Base-by-base conservation (phyloP, 1,284 basidiomycete genomes). In the Entoloma clypeatum region DNA sequence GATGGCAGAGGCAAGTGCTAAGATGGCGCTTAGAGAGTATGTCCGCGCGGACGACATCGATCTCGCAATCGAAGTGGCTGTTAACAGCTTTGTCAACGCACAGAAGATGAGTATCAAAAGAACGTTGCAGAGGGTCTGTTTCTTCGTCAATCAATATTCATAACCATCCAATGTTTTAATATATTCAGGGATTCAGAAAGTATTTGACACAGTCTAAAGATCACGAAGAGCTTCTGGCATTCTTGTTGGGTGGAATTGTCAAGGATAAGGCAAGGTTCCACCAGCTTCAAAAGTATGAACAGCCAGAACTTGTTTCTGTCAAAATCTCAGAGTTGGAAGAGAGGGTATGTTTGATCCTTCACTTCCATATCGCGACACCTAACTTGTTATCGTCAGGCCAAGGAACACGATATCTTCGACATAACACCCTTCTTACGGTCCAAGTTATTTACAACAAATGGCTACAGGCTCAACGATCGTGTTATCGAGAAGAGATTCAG, bases 81-180 rank as follows among this genome's bases (percentile, higher is more conserved):
- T 99, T 18, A 86, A 86, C 45, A 93, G 89, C 65, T 99, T 99
- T 62, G 90, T 99, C 43, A 92, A 69, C 53, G 90, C 95, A 13
- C 96, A 99, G 62, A 99, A 99, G 73, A 89, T 94, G 77, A 92
- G 88, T 47, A 93, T 99, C 68, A 98, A 98, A 76, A 95, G 92
- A 72, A 94, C 93, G 11, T 73, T 99, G 30, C 92, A 99, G 66
- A 75, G 96, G 55, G 92, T 93, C 56, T 47, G 86, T 75, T 14
- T 16, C 22, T 39, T 17, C 34, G 39, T 40, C 11, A 41, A 38
- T 36, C n/a, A 9, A 4, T n/a, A 18, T 39, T 41, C 29, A 16
- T 14, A 39, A 38, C n/a, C 31, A 18, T 30, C 39, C 23, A 46
- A 22, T 29, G 32, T 13, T 43, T 36, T 25, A 29, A 22, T 45